Conservation (phyloP, 139 green algal species). For the Haematococcus sp. region DNA sequence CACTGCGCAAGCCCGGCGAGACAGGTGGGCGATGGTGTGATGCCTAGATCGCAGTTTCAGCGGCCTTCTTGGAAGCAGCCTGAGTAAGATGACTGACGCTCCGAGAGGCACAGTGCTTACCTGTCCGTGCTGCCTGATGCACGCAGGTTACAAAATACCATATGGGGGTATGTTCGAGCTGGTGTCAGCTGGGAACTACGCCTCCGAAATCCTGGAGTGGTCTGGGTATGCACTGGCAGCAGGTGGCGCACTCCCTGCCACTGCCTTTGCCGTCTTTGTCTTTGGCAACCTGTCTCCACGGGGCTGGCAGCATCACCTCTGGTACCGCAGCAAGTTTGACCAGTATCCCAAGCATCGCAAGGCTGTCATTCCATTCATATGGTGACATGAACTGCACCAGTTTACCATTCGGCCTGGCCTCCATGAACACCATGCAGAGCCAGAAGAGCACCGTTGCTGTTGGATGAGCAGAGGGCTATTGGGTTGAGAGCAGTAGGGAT, state of each 20-base stretch:
- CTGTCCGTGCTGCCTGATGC: neutral
- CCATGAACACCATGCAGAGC: too few species aligned
- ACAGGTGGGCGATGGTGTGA: slow-evolving; percentile 27
- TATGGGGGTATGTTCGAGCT: slow-evolving; percentile 67
- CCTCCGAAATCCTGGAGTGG: slow-evolving; percentile 75
- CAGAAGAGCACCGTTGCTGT: too few species aligned
- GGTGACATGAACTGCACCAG: too few species aligned
- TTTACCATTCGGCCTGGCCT: too few species aligned
- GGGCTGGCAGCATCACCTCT: slow-evolving; percentile 50
- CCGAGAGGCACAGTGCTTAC: neutral
- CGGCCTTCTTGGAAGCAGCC: neutral
- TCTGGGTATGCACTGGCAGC: slow-evolving; percentile 53
- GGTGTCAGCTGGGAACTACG: slow-evolving; percentile 76
- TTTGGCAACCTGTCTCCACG: slow-evolving; percentile 65
- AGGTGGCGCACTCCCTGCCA: slow-evolving; percentile 25
- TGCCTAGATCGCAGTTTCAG: neutral
- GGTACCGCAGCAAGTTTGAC: slow-evolving; percentile 61
- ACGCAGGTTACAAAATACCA: slow-evolving; percentile 74
- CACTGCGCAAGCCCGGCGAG: slow-evolving; percentile 53
- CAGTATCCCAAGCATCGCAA: slow-evolving; percentile 46
- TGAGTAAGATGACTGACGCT: neutral
- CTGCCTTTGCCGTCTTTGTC: slow-evolving; percentile 70
- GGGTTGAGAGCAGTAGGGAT: too few species aligned
- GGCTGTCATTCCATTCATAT: slow-evolving; percentile 71
- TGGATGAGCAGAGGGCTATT: too few species aligned